Conservation (phyloP, 2,329 filamentous ascomycete genomes). For the Corniculantispora saksenae region DNA sequence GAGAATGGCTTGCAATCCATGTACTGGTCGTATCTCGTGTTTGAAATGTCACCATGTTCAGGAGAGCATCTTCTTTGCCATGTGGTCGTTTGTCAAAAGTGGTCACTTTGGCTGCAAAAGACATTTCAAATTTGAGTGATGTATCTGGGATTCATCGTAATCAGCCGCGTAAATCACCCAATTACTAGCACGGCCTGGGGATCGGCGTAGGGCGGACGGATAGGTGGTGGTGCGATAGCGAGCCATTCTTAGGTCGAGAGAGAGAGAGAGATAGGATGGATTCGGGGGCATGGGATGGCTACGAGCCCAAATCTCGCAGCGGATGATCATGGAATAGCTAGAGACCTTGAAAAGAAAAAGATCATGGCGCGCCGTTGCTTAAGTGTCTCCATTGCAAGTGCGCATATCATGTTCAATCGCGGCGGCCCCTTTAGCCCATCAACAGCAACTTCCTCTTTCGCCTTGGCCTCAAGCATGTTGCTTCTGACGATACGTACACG, state of each 20-base stretch:
- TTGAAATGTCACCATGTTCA: neutral
- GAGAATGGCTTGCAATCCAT: neutral
- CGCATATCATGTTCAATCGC: neutral
- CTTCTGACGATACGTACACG: conserved; percentile 8
- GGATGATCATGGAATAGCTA: neutral
- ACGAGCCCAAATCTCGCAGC: neutral
- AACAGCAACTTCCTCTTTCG: neutral
- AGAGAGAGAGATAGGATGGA: neutral
- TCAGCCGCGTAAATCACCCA: neutral
- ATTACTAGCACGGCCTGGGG: neutral
- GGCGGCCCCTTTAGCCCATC: neutral
- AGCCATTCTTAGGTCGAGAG: too few relatives aligned
- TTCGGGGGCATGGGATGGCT: neutral
- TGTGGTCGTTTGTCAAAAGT: neutral
- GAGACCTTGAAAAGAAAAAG: neutral
- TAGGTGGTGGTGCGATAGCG: neutral
- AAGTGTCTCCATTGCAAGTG: neutral
- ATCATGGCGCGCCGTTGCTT: neutral
- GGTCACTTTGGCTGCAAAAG: too few relatives aligned
- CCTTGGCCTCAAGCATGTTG: neutral
- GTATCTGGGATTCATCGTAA: neutral
- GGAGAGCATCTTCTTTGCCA: neutral
- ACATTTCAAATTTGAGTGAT: neutral
- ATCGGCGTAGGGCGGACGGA: neutral
- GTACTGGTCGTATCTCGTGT: neutral